Evolutionary conservation across 2,329 filamentous ascomycete genomes (phyloP).

Genomic region (Metarhizium guizhouense): DNA sequence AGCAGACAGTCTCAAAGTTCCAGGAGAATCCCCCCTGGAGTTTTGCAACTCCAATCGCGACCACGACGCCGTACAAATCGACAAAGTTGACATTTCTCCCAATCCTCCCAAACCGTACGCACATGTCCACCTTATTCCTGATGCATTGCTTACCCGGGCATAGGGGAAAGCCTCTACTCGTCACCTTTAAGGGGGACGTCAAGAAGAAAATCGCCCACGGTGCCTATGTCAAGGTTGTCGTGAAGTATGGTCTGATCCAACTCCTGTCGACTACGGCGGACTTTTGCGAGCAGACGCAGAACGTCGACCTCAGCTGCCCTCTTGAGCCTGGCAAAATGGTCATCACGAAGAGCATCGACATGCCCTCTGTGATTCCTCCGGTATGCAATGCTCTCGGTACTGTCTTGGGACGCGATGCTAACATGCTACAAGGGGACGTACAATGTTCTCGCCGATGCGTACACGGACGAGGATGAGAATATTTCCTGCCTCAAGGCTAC

Average conservation of each 20-base stretch:
- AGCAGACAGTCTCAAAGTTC: neutral
- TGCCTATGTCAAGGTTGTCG: conserved; percentile 70
- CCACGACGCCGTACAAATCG: neutral
- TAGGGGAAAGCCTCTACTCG: neutral
- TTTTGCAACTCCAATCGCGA: neutral
- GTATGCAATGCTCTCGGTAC: conserved; percentile 42
- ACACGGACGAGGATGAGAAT: conserved; percentile 59
- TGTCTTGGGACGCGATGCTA: conserved; percentile 36
- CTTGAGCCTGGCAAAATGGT: conserved; percentile 67
- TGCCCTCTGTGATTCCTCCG: conserved; percentile 80
- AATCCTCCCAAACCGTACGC: neutral
- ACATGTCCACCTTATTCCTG: neutral
- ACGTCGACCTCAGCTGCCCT: conserved; percentile 84
- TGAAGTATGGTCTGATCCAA: conserved; percentile 92
- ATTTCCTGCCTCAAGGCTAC: conserved; percentile 81
- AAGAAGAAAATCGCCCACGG: conserved; percentile 53
- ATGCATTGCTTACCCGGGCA: neutral
- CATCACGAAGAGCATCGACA: conserved; percentile 71
- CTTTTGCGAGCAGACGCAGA: conserved; percentile 79
- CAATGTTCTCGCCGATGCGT: conserved; percentile 78
- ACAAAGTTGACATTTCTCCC: neutral
- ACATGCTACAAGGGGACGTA: conserved; percentile 65
- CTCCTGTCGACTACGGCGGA: conserved; percentile 74
- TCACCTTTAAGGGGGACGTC: neutral
- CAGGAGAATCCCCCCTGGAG: neutral